Evolutionary conservation across 2,329 filamentous ascomycete species (phyloP), one percentile per base, ranked within the genome.

Genomic region (Pseudogymnoascus sp.): DNA sequence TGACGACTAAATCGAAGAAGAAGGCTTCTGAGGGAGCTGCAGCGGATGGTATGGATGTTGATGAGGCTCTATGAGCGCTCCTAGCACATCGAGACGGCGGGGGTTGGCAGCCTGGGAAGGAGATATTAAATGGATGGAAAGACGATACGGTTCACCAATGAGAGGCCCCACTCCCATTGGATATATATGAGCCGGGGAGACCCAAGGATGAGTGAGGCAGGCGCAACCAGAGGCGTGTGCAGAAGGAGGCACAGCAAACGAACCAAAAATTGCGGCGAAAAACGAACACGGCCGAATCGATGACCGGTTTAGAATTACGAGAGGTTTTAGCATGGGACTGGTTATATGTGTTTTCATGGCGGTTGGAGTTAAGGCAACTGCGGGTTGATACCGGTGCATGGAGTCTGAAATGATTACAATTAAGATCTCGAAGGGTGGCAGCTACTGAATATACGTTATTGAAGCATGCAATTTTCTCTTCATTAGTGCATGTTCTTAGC

Each of bases 361-460:
- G n/a, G 49, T 18, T 34, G 49, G 49, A 56, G 49, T 56, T 56
- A 56, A 12, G 49, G 49, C n/a, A 31, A 34, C 5, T 56, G 14
- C 18, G 49, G 49, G 25, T 56, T 56, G 49, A 56, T 56, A 56
- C 49, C 28, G 49, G 49, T 34, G 49, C 25, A 56, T 56, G 49
- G 49, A 18, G 49, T 56, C 49, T 56, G 7, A 18, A 56, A 56
- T 56, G 49, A 12, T 18, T 28, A 56, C 2, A 31, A 12, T 11
- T n/a, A 34, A 34, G n/a, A 56, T 56, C 43, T 34, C 9, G n/a
- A 56, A 56, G 28, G 9, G n/a, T 56, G n/a, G 25, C 9, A 18
- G 25, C 25, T 56, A 34, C 25, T 56, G 49, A 56, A 56, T 56
- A 56, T 31, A 56, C 11, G 28, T 56, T 34, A 56, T 12, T 18